A percentile compares a stretch with the other conserved stretches of the same genome.
phyloP scores from a whole-genome alignment of 768 basidiomycete genomes.

The Amanita brunnescens region DNA sequence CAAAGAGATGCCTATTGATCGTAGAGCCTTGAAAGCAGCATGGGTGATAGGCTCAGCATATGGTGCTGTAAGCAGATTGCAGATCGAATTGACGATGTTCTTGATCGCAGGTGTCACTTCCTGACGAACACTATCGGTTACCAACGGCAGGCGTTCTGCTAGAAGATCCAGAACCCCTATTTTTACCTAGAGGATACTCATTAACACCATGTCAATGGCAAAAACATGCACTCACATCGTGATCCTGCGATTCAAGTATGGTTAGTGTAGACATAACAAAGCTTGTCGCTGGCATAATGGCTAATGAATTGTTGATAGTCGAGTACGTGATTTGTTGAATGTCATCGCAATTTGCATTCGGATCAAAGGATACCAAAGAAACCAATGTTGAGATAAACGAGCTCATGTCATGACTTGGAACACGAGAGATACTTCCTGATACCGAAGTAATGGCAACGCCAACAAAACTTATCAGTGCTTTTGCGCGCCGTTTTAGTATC shows the following conservation, averaged over 20 bases:
- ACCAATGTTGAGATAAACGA: slow-evolving; percentile 42
- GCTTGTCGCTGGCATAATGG: slow-evolving; percentile 58
- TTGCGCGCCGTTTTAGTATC: slow-evolving; percentile 50
- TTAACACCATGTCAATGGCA: neutral
- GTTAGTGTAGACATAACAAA: slow-evolving; percentile 52
- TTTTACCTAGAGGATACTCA: slow-evolving; percentile 37
- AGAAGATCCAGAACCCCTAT: slow-evolving; percentile 64
- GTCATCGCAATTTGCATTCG: slow-evolving; percentile 32
- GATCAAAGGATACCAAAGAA: slow-evolving; percentile 28
- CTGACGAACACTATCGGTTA: slow-evolving; percentile 48
- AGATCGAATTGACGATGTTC: slow-evolving; percentile 43
- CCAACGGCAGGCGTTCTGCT: slow-evolving; percentile 50
- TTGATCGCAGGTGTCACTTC: slow-evolving; percentile 40
- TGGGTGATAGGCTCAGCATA: slow-evolving; percentile 30
- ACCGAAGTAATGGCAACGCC: slow-evolving; percentile 37
- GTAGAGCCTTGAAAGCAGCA: slow-evolving; percentile 53
- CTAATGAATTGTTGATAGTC: slow-evolving; percentile 46
- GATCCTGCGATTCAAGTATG: slow-evolving; percentile 47
- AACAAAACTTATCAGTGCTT: slow-evolving; percentile 59
- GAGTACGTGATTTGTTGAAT: slow-evolving; percentile 38
- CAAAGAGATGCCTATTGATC: slow-evolving; percentile 48
- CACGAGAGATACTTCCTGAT: slow-evolving; percentile 5
- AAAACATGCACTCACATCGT: slow-evolving; percentile 31
- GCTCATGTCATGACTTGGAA: slow-evolving; percentile 22
- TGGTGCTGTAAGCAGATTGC: slow-evolving; percentile 35